These are phyloP conservation scores for Stereocaulon alpinum DNA, from an alignment of 495 filamentous ascomycete species.

Conservation along the genomic window DNA sequence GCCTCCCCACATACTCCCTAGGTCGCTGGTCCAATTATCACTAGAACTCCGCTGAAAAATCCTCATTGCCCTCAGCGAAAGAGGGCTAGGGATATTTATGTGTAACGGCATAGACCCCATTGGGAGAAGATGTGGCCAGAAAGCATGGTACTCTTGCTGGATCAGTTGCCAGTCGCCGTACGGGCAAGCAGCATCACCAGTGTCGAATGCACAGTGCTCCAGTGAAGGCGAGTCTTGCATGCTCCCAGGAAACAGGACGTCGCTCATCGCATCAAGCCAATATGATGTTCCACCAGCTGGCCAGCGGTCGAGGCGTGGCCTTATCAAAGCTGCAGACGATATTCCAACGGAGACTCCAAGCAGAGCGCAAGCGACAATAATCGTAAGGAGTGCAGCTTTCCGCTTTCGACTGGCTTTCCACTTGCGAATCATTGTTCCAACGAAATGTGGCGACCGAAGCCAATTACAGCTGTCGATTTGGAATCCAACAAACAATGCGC, in stretches of 20 bases:
- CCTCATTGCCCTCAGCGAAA: neutral
- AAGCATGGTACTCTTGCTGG: slow-evolving; percentile 4
- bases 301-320: slow-evolving; percentile 17
- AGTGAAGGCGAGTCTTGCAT: neutral
- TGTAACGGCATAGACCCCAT: slow-evolving; percentile 3
- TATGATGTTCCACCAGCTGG: slow-evolving; percentile 21
- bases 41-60: slow-evolving; percentile 2
- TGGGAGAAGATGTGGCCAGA: neutral
- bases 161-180: slow-evolving; percentile 8
- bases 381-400: neutral
- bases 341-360: slow-evolving; percentile 18
- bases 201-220: slow-evolving; percentile 4
- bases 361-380: neutral
- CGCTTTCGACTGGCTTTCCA: slow-evolving; percentile 1
- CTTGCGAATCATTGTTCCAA: slow-evolving; percentile 4
- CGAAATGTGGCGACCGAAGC: slow-evolving; percentile 24
- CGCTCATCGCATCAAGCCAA: slow-evolving; percentile 14
- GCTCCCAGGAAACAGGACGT: slow-evolving; percentile 11
- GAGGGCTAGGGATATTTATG: slow-evolving; percentile 1
- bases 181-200: slow-evolving; percentile 1
- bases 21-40: neutral
- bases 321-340: slow-evolving; percentile 21
- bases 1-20: neutral
- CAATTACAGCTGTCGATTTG: slow-evolving; percentile 16
- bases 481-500: slow-evolving; percentile 18